phyloP scores from a whole-genome alignment of 1,139 yeast genomes.

The Blastobotrys elegans region DNA sequence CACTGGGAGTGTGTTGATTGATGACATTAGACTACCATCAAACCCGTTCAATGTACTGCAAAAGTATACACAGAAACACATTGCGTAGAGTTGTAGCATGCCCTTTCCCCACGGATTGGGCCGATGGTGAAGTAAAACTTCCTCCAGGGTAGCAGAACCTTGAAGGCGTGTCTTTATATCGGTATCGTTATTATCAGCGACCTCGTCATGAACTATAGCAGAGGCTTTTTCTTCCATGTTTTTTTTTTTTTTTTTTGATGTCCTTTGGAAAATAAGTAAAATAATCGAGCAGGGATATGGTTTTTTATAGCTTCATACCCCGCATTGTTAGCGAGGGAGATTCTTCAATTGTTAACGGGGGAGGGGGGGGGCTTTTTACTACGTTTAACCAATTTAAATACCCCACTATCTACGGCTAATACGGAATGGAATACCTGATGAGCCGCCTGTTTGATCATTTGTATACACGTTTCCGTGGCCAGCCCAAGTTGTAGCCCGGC shows the following conservation, averaged over 20 bases:
- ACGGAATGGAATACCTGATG: no score
- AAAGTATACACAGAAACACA: conserved; percentile 16
- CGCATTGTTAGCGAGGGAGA: no score
- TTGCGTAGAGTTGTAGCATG: conserved; percentile 16
- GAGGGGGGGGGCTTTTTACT: no score
- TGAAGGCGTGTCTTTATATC: background rate
- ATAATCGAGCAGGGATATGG: no score
- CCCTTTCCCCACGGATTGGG: conserved; percentile 15
- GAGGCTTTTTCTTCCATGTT: conserved; percentile 2
- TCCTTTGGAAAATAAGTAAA: no score
- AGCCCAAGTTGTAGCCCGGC: no score
- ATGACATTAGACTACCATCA: conserved; percentile 19
- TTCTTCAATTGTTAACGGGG: no score
- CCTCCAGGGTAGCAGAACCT: conserved; percentile 13
- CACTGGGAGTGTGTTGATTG: conserved; percentile 16
- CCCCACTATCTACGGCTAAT: no score
- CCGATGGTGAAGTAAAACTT: conserved; percentile 8
- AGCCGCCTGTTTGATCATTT: no score
- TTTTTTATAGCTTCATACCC: no score
- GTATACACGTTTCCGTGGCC: no score
- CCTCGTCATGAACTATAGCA: background rate
- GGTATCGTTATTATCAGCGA: background rate
- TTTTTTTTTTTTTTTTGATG: background rate
- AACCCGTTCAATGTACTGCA: conserved; percentile 18
- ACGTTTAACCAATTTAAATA: no score